phyloP scores from a whole-genome alignment of 2,329 filamentous ascomycete species.

The Fusarium guadeloupense region DNA sequence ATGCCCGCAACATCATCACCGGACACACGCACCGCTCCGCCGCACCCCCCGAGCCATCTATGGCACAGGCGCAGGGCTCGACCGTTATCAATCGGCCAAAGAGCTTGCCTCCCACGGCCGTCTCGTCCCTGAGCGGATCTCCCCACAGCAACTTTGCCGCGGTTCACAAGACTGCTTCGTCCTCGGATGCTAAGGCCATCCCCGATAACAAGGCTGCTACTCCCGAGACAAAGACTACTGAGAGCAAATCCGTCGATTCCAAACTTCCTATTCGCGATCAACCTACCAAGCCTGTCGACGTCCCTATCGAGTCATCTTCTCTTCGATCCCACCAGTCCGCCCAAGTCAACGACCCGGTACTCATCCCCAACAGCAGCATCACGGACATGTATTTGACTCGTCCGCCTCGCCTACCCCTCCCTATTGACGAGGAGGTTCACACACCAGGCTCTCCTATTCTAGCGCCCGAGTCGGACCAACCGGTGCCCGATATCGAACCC shows the following conservation, averaged over 20 bases:
- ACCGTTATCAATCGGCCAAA: slow-evolving; percentile 59
- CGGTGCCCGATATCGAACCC: slow-evolving; percentile 62
- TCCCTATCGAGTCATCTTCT: slow-evolving; percentile 57
- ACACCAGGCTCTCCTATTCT: slow-evolving; percentile 91
- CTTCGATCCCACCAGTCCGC: slow-evolving; percentile 50
- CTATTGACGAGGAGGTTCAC: slow-evolving; percentile 91
- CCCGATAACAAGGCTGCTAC: slow-evolving; percentile 18
- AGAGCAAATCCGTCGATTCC: slow-evolving; percentile 34
- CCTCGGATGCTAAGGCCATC: slow-evolving; percentile 26
- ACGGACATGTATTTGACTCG: slow-evolving; percentile 72
- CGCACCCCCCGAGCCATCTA: slow-evolving; percentile 69
- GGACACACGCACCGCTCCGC: slow-evolving; percentile 65
- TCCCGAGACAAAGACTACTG: slow-evolving; percentile 19
- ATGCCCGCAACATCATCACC: slow-evolving; percentile 60
- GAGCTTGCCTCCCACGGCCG: slow-evolving; percentile 59
- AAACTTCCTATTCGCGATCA: slow-evolving; percentile 42
- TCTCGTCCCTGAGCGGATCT: slow-evolving; percentile 60
- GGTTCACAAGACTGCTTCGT: slow-evolving; percentile 38
- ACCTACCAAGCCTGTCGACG: slow-evolving; percentile 67
- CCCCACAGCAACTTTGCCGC: slow-evolving; percentile 52
- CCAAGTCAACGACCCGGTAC: slow-evolving; percentile 52
- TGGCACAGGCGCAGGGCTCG: slow-evolving; percentile 68
- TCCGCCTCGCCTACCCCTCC: slow-evolving; percentile 89
- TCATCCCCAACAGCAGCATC: slow-evolving; percentile 65
- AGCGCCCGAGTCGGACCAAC: slow-evolving; percentile 70